Evolutionary conservation across 495 filamentous ascomycete species (phyloP), one percentile per base, ranked within the genome.

Genomic region (Cladorrhinum samala): DNA sequence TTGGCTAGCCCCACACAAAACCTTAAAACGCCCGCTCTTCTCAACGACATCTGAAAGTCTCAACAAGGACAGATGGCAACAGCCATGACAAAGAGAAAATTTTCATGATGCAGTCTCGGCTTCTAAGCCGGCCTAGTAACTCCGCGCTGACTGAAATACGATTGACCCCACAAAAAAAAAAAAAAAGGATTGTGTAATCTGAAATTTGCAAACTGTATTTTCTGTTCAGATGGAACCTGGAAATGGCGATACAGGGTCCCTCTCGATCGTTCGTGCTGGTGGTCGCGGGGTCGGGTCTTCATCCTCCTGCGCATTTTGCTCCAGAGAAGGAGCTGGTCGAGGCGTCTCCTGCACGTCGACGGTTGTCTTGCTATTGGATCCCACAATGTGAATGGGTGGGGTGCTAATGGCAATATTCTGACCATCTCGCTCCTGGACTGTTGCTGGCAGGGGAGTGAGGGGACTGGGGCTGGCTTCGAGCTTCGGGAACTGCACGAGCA

Each of bases 271-370:
- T 21, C 51, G 56, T 8, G 50, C 53, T 1, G 54, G 57, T 14
- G 63, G 56, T 2, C 63, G 61, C 11, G 67, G 67, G 11, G 67
- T 70, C 9, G 65, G 67, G 4, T 70, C 63, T 4, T 63, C 56
- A 27, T 70, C 67, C 36, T 46, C 55, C 4, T 36, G 9, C 16
- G 40, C 54, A 46, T 24, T 49, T 7, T 21, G 20, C 5, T 40
- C 52, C 16, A 43, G 23, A 20, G 48, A 36, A 13, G 63, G 48
- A 2, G n/a, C 23, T 14, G 59, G 61, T 1, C 67, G 61, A 33
- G 67, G 67, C 16, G 67, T 70, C 55, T 68, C 63, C 0, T 68
- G 60, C 3, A 68, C 48, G 18, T 61, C 48, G 23, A 42, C 36
- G 7, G 49, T 49, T 2, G 25, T 9, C 21, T 41, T 27, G 1